Evolutionary conservation across 257 asterid species (phyloP).

Genomic region (Anisodus acutangulus): DNA sequence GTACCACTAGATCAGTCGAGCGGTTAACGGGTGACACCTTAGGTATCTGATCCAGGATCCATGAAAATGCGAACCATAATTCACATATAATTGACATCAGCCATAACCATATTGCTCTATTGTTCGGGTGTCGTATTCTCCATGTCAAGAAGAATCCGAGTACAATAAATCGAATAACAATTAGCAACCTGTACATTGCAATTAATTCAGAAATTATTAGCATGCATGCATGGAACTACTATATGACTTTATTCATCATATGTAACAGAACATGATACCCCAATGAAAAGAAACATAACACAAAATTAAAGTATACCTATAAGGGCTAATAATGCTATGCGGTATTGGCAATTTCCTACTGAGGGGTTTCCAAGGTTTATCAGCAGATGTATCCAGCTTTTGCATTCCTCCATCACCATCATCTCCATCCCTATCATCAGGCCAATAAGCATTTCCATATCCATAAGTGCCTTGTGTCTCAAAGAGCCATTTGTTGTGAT

Average conservation of each 20-base stretch:
- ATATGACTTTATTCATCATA: background rate
- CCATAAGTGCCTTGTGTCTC: conserved; percentile 91
- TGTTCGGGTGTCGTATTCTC: conserved; percentile 47
- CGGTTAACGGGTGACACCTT: conserved; percentile 45
- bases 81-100: conserved; percentile 47
- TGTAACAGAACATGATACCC: too few species aligned
- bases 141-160: conserved; percentile 42
- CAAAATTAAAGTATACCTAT: conserved; percentile 45
- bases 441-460: conserved; percentile 87
- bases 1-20: conserved; percentile 41
- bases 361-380: conserved; percentile 88
- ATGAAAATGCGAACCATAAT: conserved; percentile 51
- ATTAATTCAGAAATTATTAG: background rate
- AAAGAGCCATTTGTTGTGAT: conserved; percentile 80
- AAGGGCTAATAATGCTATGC: conserved; percentile 72
- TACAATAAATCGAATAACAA: conserved; percentile 42
- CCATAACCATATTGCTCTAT: conserved; percentile 48
- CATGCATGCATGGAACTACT: background rate
- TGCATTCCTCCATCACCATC: conserved; percentile 51
- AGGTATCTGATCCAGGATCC: conserved; percentile 50
- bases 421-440: conserved; percentile 65
- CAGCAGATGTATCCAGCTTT: conserved; percentile 54
- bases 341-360: conserved; percentile 67
- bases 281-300: background rate
- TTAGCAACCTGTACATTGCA: conserved; percentile 39